Percentiles rank a stretch among this genome's conserved stretches.
These are phyloP conservation scores for Strobilomyces echinocephalus DNA, from an alignment of 768 basidiomycete species.

Conservation along the genomic window DNA sequence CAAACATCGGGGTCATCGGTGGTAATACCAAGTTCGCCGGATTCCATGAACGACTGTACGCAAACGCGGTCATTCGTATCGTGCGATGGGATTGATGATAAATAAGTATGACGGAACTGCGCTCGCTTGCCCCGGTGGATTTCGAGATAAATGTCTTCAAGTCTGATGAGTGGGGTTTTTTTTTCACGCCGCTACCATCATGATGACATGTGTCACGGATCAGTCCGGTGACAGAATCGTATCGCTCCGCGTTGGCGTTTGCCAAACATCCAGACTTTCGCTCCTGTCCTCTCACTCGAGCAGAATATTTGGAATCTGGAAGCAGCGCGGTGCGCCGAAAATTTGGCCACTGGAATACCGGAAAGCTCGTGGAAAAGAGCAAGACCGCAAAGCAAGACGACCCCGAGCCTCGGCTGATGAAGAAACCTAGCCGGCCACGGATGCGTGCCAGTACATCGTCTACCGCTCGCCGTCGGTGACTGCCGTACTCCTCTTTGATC, in stretches of 20 bases:
- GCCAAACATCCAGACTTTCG: conserved; percentile 49
- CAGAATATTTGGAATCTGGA: conserved; percentile 84
- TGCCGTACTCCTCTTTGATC: conserved; percentile 4
- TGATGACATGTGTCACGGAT: conserved; percentile 16
- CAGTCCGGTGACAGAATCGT: conserved; percentile 66
- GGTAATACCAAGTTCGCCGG: conserved; percentile 75
- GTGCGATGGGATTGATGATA: conserved; percentile 15
- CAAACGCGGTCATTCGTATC: conserved; percentile 12
- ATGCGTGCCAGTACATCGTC: conserved; percentile 19
- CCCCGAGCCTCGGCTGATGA: conserved; percentile 23
- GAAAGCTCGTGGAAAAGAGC: conserved; percentile 21
- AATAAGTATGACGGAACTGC: conserved; percentile 65
- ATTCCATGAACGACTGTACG: conserved; percentile 74
- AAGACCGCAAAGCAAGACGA: conserved; percentile 18
- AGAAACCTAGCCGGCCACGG: conserved; percentile 26
- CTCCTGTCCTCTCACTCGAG: conserved; percentile 58
- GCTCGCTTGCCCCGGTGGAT: conserved; percentile 76
- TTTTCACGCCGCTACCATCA: conserved; percentile 2
- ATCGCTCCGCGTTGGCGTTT: conserved; percentile 56
- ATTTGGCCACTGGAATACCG: conserved; percentile 58
- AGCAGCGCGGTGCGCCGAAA: conserved; percentile 70
- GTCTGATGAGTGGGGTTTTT: conserved; percentile 61
- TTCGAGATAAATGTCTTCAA: conserved; percentile 70
- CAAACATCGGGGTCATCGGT: conserved; percentile 86
- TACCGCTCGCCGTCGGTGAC: conserved; percentile 28